These are phyloP conservation scores for Botrytis sinoallii DNA, from an alignment of 2,329 filamentous ascomycete species.

Conservation along the genomic window DNA sequence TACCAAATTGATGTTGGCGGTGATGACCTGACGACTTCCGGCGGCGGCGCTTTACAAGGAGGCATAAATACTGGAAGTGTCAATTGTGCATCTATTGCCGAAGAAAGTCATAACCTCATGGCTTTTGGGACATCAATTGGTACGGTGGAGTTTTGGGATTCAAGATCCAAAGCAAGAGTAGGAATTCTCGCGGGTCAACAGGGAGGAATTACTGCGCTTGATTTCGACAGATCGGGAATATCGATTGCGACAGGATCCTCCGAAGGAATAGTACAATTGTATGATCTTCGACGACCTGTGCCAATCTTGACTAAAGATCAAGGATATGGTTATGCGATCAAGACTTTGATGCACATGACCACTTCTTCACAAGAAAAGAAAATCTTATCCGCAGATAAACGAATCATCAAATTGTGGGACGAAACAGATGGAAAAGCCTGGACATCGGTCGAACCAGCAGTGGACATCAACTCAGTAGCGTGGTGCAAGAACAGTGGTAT, in stretches of 20 bases:
- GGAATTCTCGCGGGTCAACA: conserved; percentile 69
- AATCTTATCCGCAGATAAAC: conserved; percentile 87
- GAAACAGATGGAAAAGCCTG: conserved; percentile 77
- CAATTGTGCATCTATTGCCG: conserved; percentile 82
- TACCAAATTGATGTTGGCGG: conserved; percentile 88
- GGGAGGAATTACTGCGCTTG: conserved; percentile 78
- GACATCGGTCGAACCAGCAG: conserved; percentile 92
- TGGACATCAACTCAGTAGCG: conserved; percentile 91
- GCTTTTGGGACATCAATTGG: conserved; percentile 93
- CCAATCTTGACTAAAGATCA: conserved; percentile 91
- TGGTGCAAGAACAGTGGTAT: conserved; percentile 93
- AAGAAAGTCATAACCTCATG: conserved; percentile 82
- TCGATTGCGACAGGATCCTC: conserved; percentile 86
- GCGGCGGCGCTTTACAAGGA: conserved; percentile 77
- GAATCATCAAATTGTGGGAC: conserved; percentile 97
- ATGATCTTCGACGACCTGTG: conserved; percentile 83
- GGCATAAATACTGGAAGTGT: conserved; percentile 82
- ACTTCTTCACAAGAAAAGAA: conserved; percentile 76
- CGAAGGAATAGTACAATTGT: conserved; percentile 82
- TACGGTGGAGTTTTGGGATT: conserved; percentile 97
- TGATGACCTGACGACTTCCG: conserved; percentile 65
- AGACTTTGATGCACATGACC: conserved; percentile 73
- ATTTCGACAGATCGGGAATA: conserved; percentile 81
- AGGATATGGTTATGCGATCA: conserved; percentile 89
- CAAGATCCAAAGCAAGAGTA: conserved; percentile 76